These are phyloP conservation scores for Cryptococcus wingfieldii DNA, from an alignment of 1,284 basidiomycete species.

Conservation along the genomic window DNA sequence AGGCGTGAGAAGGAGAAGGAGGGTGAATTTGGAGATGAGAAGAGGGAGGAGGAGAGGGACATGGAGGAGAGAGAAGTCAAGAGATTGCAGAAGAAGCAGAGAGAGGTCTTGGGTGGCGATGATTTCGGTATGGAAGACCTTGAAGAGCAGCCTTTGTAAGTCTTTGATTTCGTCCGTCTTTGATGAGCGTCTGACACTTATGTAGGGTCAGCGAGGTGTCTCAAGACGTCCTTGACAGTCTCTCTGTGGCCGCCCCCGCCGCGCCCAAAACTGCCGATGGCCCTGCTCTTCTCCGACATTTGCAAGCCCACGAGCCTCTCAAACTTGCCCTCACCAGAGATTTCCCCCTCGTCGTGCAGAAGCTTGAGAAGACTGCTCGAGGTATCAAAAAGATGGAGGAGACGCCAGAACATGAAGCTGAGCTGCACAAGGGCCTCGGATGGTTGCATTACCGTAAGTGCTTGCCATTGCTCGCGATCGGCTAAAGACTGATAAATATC, in stretches of 20 bases:
- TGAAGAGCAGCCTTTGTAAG: slow-evolving; percentile 49
- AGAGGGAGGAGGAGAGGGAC: slow-evolving; percentile 75
- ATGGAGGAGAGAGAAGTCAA: slow-evolving; percentile 83
- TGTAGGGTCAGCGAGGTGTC: not conserved
- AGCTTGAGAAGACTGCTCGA: slow-evolving; percentile 43
- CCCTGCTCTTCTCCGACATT: slow-evolving; percentile 62
- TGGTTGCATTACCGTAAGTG: slow-evolving; percentile 49
- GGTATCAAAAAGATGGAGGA: slow-evolving; percentile 41
- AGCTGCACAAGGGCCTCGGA: slow-evolving; percentile 46
- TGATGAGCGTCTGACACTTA: not conserved
- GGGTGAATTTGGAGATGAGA: slow-evolving; percentile 60
- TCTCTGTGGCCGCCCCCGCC: slow-evolving; percentile 12
- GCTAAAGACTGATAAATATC: slow-evolving; percentile 4
- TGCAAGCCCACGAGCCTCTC: slow-evolving; percentile 77
- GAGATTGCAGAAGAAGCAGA: slow-evolving; percentile 69
- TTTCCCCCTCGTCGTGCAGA: slow-evolving; percentile 51
- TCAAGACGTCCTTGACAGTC: not conserved
- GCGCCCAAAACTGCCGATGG: slow-evolving; percentile 34
- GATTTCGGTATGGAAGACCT: slow-evolving; percentile 76
- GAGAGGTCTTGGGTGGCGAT: slow-evolving; percentile 67
- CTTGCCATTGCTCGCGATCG: not conserved
- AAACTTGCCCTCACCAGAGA: slow-evolving; percentile 56
- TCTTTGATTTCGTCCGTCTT: slow-evolving; percentile 1
- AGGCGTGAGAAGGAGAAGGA: slow-evolving; percentile 65
- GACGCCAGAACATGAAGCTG: slow-evolving; percentile 26